A percentile compares a stretch with the other conserved stretches of the same genome.
Evolutionary conservation across 192 early-diverging fungal species (phyloP).

Genomic region (Coemansia sp.): DNA sequence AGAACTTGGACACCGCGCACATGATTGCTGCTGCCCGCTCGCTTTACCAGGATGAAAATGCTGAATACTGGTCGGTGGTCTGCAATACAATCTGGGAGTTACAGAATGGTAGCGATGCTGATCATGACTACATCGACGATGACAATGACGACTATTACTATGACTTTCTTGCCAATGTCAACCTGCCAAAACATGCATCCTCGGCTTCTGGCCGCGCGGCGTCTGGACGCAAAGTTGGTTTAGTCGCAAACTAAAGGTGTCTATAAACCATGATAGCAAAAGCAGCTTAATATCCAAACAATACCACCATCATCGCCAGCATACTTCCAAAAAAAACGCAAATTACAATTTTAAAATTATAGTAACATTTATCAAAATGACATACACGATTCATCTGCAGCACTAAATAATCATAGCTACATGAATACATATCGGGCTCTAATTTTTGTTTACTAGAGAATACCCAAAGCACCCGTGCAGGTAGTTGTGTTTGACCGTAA

Average conservation of each 20-base stretch:
- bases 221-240: neutral
- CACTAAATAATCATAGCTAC: too few species aligned
- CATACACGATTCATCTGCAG: too few species aligned
- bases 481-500: too few species aligned
- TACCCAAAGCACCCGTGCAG: too few species aligned
- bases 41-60: conserved; percentile 12
- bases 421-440: too few species aligned
- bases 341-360: too few species aligned
- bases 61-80: conserved; percentile 23
- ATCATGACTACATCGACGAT: neutral
- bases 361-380: too few species aligned
- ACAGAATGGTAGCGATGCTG: conserved; percentile 13
- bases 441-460: too few species aligned
- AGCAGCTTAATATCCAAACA: neutral
- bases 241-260: neutral
- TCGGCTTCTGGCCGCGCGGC: neutral
- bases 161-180: neutral
- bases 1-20: conserved; percentile 21
- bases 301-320: neutral
- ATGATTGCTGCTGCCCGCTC: conserved; percentile 12
- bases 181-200: neutral
- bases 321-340: neutral
- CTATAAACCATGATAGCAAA: neutral
- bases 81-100: conserved; percentile 36
- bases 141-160: neutral